Base-by-base conservation (phyloP, 2,329 filamentous ascomycete species). In the Arthrobotrys iridis region DNA sequence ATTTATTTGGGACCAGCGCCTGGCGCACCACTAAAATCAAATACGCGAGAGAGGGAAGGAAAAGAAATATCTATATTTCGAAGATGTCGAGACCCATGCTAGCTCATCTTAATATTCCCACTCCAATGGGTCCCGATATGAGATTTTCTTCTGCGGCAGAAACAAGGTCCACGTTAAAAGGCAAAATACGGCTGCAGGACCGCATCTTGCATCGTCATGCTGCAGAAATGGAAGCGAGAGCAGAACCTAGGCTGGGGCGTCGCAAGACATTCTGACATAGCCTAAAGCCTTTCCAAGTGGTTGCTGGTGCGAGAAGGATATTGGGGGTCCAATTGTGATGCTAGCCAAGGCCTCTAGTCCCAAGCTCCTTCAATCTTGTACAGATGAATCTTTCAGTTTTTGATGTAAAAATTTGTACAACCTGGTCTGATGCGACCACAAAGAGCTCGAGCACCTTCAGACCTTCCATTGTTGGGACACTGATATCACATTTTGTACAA, bases 71-170 rank as follows among this genome's bases (percentile, higher is more conserved):
- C 62, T 66, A 43, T 68, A 75, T 64, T 75, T 68, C 58, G 43
- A 58, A 64, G 62, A 64, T 43, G 71, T 75, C 48, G 57, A 48
- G 62, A 75, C 71, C 71, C 71, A 75, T 75, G 71, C 63, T 75
- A 67, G 63, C 33, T 64, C 63, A 68, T 68, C 71, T 75, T 75
- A 75, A 75, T 75, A 68, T 50, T 75, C 63, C 71, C 71, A 75
- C 71, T 75, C 71, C 63, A 68, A 52, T 64, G 71, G 71, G 71
- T 64, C 68, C 71, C 57, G 57, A 75, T 63, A 57, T 63, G 55
- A 67, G 70, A 74, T 67, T 74, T 67, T 63, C 45, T 66, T 74
- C 59, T 74, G 70, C 70, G 62, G 70, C 70, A 64, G 59, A 64
- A 50, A 67, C 62, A 66, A 73, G 70, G 62, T 48, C 70, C 63